Conservation (phyloP, 768 basidiomycete species). For the Tulasnella sp. region DNA sequence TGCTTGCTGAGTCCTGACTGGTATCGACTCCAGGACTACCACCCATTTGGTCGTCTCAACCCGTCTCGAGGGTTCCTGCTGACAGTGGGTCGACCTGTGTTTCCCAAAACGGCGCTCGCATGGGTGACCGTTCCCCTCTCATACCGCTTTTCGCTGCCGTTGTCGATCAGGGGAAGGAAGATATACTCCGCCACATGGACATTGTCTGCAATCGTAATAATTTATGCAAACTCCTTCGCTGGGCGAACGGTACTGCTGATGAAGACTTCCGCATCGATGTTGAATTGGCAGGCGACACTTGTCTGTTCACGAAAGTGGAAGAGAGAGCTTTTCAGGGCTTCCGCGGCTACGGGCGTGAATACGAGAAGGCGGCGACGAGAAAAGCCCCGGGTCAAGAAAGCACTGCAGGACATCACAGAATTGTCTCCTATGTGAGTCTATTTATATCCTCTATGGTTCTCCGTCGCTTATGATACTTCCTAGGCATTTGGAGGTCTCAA, state of each 20-base stretch:
- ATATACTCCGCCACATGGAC: slow-evolving; percentile 33
- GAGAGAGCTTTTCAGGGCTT: slow-evolving; percentile 23
- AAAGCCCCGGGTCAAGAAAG: slow-evolving; percentile 38
- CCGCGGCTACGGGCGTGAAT: slow-evolving; percentile 42
- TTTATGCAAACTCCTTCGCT: slow-evolving; percentile 49
- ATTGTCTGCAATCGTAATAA: slow-evolving; percentile 54
- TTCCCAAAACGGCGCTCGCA: slow-evolving; percentile 40
- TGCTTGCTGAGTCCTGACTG: too few species aligned
- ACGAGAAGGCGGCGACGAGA: slow-evolving; percentile 44
- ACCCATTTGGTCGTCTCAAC: slow-evolving; percentile 39
- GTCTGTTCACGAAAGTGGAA: slow-evolving; percentile 53
- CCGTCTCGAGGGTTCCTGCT: slow-evolving; percentile 42
- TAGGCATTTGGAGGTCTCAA: neutral
- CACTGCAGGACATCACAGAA: slow-evolving; percentile 46
- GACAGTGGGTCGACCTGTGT: slow-evolving; percentile 40
- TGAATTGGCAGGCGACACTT: slow-evolving; percentile 51
- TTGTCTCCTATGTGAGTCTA: slow-evolving; percentile 26
- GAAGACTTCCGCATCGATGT: slow-evolving; percentile 57
- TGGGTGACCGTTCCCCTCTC: slow-evolving; percentile 30
- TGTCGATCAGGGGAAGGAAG: slow-evolving; percentile 28
- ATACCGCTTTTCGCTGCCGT: slow-evolving; percentile 51
- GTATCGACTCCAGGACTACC: slow-evolving; percentile 42
- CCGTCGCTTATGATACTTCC: neutral
- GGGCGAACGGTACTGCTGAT: slow-evolving; percentile 27
- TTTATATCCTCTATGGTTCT: neutral